These are phyloP conservation scores for Pythium dissotocum DNA, from an alignment of 352 stramenopile species.

Conservation along the genomic window DNA sequence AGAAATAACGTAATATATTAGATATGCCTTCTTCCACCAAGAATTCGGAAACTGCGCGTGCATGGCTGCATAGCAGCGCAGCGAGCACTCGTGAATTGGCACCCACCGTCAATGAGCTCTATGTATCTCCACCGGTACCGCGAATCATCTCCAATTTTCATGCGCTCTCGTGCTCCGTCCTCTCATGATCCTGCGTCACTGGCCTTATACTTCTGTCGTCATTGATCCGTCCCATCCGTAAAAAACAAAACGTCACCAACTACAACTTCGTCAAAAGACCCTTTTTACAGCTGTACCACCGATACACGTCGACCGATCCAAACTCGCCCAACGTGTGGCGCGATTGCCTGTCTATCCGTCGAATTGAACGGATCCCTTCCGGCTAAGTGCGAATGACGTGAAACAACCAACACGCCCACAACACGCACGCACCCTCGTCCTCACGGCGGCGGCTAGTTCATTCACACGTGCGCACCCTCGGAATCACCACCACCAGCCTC, in stretches of 20 bases:
- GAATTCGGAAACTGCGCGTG: no score
- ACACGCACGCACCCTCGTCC: background rate
- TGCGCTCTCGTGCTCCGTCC: background rate
- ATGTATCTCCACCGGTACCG: no score
- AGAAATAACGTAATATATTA: no score
- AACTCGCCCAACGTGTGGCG: conserved; percentile 2
- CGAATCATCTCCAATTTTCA: no score
- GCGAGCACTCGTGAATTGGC: no score
- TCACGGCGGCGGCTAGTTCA: background rate
- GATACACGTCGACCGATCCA: conserved; percentile 25
- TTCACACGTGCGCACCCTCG: conserved; percentile 4
- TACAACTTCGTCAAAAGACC: conserved; percentile 28
- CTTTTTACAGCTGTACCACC: conserved; percentile 16
- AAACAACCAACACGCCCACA: conserved; percentile 1
- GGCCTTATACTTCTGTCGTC: background rate
- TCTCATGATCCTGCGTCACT: no score
- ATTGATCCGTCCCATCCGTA: background rate
- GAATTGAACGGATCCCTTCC: background rate
- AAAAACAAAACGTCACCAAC: conserved; percentile 3
- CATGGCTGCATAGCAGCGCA: no score
- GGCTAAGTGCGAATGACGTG: background rate
- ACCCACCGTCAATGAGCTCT: no score
- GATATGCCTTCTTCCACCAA: no score
- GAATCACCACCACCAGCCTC: background rate
- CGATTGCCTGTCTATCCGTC: background rate